phyloP scores from a whole-genome alignment of 2,329 filamentous ascomycete species.

The Calonectria crousiana region DNA sequence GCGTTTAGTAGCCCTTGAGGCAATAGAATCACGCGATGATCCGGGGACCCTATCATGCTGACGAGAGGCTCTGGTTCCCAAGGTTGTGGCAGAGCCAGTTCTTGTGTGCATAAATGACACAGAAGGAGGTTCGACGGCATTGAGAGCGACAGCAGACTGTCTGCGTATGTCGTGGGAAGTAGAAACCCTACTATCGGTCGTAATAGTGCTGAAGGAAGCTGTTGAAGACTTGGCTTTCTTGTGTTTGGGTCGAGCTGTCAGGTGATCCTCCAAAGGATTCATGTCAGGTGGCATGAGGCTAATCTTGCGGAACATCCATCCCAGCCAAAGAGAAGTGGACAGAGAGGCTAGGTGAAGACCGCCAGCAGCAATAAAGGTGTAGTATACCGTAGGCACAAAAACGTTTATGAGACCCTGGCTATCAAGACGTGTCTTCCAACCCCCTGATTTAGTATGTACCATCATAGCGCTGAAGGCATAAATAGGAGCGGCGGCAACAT shows the following conservation, averaged over 20 bases:
- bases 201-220: slow-evolving; percentile 57
- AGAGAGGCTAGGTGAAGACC: slow-evolving; percentile 79
- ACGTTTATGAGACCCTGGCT: slow-evolving; percentile 66
- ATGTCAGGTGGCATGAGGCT: slow-evolving; percentile 87
- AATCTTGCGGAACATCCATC: slow-evolving; percentile 85
- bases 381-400: slow-evolving; percentile 76
- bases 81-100: slow-evolving; percentile 69
- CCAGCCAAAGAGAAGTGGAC: slow-evolving; percentile 79
- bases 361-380: slow-evolving; percentile 72
- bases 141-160: slow-evolving; percentile 58
- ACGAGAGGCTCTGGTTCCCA: slow-evolving; percentile 66
- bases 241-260: slow-evolving; percentile 79
- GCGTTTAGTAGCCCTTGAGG: slow-evolving; percentile 60
- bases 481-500: slow-evolving; percentile 68
- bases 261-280: slow-evolving; percentile 90
- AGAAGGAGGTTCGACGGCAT: slow-evolving; percentile 62
- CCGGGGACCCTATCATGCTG: slow-evolving; percentile 65
- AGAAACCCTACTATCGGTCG: slow-evolving; percentile 72
- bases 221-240: slow-evolving; percentile 79
- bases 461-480: slow-evolving; percentile 68
- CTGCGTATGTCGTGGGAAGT: slow-evolving; percentile 56
- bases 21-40: slow-evolving; percentile 58
- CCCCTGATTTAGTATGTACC: slow-evolving; percentile 55
- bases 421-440: slow-evolving; percentile 78
- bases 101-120: slow-evolving; percentile 88